phyloP scores from a whole-genome alignment of 768 basidiomycete species.

The Filobasidium wieringae region DNA sequence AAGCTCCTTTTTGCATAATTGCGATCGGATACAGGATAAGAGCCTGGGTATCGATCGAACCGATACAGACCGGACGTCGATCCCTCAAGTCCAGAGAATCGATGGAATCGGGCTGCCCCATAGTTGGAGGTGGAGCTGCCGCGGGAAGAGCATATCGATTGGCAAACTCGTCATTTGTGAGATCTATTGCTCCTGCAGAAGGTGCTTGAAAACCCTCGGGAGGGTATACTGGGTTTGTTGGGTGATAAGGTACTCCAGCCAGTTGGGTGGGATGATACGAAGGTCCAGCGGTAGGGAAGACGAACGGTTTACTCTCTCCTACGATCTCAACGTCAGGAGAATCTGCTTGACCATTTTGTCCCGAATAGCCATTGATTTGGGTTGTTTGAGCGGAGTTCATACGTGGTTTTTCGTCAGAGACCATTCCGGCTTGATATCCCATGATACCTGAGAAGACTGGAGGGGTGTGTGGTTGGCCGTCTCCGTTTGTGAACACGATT shows the following conservation, averaged over 20 bases:
- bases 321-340: not conserved
- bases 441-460: too few species aligned
- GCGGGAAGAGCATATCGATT: not conserved
- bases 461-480: too few species aligned
- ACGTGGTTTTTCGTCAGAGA: too few species aligned
- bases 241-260: too few species aligned
- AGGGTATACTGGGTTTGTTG: not conserved
- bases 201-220: not conserved
- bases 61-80: conserved; percentile 11
- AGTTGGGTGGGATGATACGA: not conserved
- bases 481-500: too few species aligned
- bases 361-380: too few species aligned
- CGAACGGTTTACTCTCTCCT: not conserved
- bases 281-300: not conserved
- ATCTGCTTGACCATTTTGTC: not conserved
- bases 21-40: conserved; percentile 12
- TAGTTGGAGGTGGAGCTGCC: not conserved
- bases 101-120: not conserved
- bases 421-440: too few species aligned
- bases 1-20: conserved; percentile 5
- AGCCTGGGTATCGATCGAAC: conserved; percentile 13
- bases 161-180: conserved; percentile 4
- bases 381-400: too few species aligned
- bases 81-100: not conserved
- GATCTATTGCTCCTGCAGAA: conserved; percentile 2